Evolutionary conservation across 2,329 filamentous ascomycete species (phyloP), one percentile per base, ranked within the genome.

Genomic region (Botrytis elliptica): DNA sequence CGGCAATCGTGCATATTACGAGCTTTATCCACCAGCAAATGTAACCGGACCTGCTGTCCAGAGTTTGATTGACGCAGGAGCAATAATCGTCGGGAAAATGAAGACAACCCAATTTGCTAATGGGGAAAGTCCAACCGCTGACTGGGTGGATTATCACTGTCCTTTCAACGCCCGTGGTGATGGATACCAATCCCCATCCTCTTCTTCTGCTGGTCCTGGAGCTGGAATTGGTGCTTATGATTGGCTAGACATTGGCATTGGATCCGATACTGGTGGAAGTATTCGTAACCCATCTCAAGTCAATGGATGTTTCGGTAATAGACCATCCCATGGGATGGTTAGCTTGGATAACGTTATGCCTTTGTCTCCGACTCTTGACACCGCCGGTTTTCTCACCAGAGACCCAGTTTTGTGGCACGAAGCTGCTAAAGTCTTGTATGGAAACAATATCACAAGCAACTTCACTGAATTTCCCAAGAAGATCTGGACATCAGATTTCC

Each of bases 21-120:
- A 85, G 49, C 80, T 91, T 4, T 87, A 89, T 71, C 82, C 83
- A 1, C 78, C 84, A 4, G 82, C 84, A 0, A 84, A 81, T 2
- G 78, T 77, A 4, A 90, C 87, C 1, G 86, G 87, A 0, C 78
- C 85, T 0, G 83, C 86, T 1, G 84, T 90, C 0, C 86, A 89
- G 69, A 83, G 84, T 2, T 80, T 93, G 0, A 84, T 92, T 5
- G 85, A 89, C 71, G 85, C 88, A 3, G 91, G 91, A 0, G 90
- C 88, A 0, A 80, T 88, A 14, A 78, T 88, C 18, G 81, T 89
- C 0, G 87, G 87, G 4, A 88, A 88, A 80, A 86, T 85, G 36
- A 88, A 86, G 75, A 84, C 84, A 3, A 82, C 84, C 1, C 85
- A 87, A 75, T 84, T 88, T 68, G 84, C 84, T 20, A 79, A 78